Evolutionary conservation across 148 eudicot species (phyloP).

Genomic region (Rhododendron simsii): DNA sequence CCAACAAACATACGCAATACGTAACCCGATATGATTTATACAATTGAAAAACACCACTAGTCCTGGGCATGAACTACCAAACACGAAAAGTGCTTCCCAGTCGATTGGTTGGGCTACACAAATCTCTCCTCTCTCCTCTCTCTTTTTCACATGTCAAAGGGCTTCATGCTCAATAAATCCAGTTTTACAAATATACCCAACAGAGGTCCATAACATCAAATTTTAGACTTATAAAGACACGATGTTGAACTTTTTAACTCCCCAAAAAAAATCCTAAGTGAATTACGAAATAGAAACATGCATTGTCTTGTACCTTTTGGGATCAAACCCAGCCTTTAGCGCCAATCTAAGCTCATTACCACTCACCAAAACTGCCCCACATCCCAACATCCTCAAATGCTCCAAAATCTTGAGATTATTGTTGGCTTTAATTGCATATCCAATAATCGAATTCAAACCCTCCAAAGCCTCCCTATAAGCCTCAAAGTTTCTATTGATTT

Average conservation of each 20-base stretch:
- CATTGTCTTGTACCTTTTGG: slow-evolving; percentile 33
- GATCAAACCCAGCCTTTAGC: slow-evolving; percentile 77
- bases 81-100: not conserved
- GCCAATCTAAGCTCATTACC: slow-evolving; percentile 92
- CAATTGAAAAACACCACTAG: too few species aligned
- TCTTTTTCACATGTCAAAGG: too few species aligned
- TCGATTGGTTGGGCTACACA: not conserved
- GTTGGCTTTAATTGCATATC: slow-evolving; percentile 92
- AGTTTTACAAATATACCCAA: not conserved
- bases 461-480: slow-evolving; percentile 76
- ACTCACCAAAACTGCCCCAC: slow-evolving; percentile 95
- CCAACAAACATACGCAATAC: too few species aligned
- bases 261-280: not conserved
- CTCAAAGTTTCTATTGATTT: slow-evolving; percentile 79
- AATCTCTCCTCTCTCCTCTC: too few species aligned
- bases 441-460: slow-evolving; percentile 77
- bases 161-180: not conserved
- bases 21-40: too few species aligned
- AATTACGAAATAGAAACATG: not conserved
- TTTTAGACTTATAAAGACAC: not conserved
- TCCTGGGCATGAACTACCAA: not conserved
- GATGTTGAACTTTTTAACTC: not conserved
- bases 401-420: slow-evolving; percentile 91
- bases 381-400: slow-evolving; percentile 79
- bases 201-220: not conserved